These are phyloP conservation scores for Solanum pinnatisectum DNA, from an alignment of 257 asterid genomes.

Conservation along the genomic window DNA sequence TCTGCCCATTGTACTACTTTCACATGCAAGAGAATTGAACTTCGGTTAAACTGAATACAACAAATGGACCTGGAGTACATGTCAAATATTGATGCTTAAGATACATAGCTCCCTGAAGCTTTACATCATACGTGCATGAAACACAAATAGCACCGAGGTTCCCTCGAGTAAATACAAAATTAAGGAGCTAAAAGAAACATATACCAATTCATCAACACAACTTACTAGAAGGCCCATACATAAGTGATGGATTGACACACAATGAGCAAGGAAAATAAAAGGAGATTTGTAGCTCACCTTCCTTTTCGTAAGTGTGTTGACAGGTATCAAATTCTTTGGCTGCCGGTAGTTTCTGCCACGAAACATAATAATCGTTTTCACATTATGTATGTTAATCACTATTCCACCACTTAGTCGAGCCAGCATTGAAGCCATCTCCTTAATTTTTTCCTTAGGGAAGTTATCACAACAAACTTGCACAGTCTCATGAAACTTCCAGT, in stretches of 20 bases:
- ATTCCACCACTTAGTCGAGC: conserved; percentile 95
- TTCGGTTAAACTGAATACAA: neutral
- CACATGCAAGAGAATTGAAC: neutral
- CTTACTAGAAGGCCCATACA: neutral
- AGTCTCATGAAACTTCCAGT: conserved; percentile 98
- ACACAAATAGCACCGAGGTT: neutral
- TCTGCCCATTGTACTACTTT: neutral
- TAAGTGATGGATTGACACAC: neutral
- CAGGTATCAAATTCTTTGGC: conserved; percentile 90
- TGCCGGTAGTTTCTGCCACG: conserved; percentile 97
- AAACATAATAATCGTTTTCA: conserved; percentile 86
- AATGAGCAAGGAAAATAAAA: neutral
- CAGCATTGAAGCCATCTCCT: conserved; percentile 89
- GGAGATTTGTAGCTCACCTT: conserved; percentile 37
- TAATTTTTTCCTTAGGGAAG: conserved; percentile 86
- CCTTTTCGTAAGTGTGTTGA: conserved; percentile 89
- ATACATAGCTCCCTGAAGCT: neutral
- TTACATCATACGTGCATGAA: neutral
- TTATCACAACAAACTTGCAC: conserved; percentile 95
- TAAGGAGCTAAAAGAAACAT: neutral
- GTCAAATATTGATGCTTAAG: neutral
- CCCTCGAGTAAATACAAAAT: neutral
- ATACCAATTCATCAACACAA: neutral
- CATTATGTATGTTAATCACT: conserved; percentile 74
- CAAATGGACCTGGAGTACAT: neutral